Conservation (phyloP, 305 asterid species). For the Nicotiana rustica region DNA sequence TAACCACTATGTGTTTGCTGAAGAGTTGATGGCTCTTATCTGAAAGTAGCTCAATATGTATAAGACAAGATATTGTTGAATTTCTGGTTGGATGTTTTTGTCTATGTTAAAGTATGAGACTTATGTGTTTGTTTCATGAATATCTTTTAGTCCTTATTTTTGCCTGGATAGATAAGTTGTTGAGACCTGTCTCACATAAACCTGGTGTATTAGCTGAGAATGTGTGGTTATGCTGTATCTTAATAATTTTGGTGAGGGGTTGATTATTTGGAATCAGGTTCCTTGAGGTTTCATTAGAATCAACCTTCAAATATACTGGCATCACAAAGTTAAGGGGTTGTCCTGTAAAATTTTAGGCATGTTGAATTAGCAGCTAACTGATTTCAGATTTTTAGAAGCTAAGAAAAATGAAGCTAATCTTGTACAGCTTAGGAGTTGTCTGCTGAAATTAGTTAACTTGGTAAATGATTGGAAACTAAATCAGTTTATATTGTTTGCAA, state of each 20-base stretch:
- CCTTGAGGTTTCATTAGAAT: conserved; percentile 14
- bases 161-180: background rate
- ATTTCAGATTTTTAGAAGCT: background rate
- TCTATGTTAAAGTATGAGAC: background rate
- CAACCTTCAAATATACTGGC: background rate
- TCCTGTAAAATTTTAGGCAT: background rate
- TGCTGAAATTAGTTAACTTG: background rate
- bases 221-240: conserved; percentile 7
- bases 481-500: background rate
- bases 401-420: background rate
- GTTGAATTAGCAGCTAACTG: background rate
- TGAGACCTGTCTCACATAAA: background rate
- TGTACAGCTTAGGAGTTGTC: background rate
- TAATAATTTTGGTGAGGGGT: background rate
- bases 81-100: background rate
- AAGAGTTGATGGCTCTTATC: background rate
- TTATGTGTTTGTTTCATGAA: background rate
- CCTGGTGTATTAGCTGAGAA: background rate
- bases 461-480: conserved; percentile 5
- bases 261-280: background rate
- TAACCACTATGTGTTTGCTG: background rate
- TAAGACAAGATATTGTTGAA: background rate
- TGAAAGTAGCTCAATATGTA: background rate
- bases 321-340: background rate
- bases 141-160: background rate